These are phyloP conservation scores for Fusarium drepaniforme DNA, from an alignment of 2,329 filamentous ascomycete species.

Conservation along the genomic window DNA sequence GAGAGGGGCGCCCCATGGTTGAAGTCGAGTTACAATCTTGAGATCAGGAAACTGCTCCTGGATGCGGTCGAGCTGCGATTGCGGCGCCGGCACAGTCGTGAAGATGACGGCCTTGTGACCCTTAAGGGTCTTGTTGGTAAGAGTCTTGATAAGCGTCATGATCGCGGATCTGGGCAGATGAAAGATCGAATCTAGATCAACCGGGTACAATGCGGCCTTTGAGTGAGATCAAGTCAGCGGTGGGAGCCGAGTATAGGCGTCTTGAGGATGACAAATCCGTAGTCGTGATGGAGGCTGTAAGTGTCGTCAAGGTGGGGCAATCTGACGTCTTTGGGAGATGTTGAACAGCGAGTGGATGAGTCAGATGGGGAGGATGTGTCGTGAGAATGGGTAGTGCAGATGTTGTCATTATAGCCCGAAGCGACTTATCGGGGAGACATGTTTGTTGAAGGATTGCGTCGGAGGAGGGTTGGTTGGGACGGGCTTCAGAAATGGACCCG, in stretches of 20 bases:
- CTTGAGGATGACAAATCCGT: constrained; percentile 39
- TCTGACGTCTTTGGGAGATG: constrained; percentile 34
- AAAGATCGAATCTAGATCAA: not conserved
- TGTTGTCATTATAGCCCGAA: constrained; percentile 33
- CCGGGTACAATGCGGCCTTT: constrained; percentile 3
- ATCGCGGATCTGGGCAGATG: not conserved
- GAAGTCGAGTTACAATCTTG: constrained; percentile 49
- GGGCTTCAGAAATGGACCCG: not conserved
- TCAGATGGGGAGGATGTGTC: not conserved
- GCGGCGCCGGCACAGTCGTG: constrained; percentile 47
- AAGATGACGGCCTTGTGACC: constrained; percentile 63
- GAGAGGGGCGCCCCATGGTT: constrained; percentile 46
- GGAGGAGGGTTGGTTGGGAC: not conserved
- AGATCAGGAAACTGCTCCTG: constrained; percentile 58
- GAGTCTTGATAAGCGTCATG: constrained; percentile 35
- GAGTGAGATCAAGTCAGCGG: constrained; percentile 12
- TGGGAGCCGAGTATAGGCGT: constrained; percentile 3
- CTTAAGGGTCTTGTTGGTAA: constrained; percentile 54
- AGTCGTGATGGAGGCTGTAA: constrained; percentile 4
- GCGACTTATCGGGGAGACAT: not conserved
- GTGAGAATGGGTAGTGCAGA: constrained; percentile 22
- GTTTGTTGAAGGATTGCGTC: not conserved
- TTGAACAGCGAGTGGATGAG: constrained; percentile 7
- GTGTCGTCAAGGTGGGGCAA: constrained; percentile 43
- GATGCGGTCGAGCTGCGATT: constrained; percentile 52